phyloP scores from a whole-genome alignment of 129 eudicot genomes.

The Apium graveolens region DNA sequence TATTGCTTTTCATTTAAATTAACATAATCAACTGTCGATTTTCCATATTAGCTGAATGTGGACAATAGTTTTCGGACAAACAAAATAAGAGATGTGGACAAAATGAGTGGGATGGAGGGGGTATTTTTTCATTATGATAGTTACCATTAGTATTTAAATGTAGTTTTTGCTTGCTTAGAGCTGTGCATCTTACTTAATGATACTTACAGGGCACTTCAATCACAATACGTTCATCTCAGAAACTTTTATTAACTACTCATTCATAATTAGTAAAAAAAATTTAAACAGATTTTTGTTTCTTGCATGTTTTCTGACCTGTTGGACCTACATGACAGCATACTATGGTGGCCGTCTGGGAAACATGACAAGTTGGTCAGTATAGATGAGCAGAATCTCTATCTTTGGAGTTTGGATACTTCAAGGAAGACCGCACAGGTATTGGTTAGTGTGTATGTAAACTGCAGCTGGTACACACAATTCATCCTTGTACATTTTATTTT shows the following conservation, averaged over 20 bases:
- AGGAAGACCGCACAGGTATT: conserved; percentile 92
- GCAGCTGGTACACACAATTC: background rate
- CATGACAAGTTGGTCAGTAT: conserved; percentile 83
- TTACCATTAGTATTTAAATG: background rate
- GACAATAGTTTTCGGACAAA: no score
- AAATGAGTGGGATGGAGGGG: no score
- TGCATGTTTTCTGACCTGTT: background rate
- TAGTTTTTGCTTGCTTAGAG: background rate
- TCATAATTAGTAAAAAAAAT: background rate
- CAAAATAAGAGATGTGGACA: no score
- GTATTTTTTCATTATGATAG: background rate
- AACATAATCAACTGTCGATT: no score
- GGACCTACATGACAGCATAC: conserved; percentile 41
- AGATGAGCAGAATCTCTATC: conserved; percentile 78
- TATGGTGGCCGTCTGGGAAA: conserved; percentile 98
- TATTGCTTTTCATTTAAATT: no score
- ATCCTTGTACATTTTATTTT: background rate
- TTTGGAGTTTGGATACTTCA: conserved; percentile 95
- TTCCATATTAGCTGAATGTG: no score
- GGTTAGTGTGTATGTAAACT: conserved; percentile 5
- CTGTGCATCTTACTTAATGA: background rate
- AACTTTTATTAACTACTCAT: background rate
- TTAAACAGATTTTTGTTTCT: conserved; percentile 1
- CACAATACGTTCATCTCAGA: background rate
- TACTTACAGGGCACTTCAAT: background rate